Evolutionary conservation across 805 yeast genomes (phyloP).

Genomic region (Cyberlindnera maritima): DNA sequence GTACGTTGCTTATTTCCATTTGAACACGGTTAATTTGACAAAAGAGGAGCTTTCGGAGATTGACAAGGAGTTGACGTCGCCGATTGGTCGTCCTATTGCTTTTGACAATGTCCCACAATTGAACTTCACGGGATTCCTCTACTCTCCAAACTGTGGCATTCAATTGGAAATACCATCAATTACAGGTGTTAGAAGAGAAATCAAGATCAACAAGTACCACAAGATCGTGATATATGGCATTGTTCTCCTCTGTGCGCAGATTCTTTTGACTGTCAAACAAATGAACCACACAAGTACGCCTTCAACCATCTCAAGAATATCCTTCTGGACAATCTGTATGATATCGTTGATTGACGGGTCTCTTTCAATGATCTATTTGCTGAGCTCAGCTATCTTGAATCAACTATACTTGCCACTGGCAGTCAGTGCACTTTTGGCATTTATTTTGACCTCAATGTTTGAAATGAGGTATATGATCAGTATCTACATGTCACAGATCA

Average conservation of each 20-base stretch:
- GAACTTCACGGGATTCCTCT: slow-evolving; percentile 56
- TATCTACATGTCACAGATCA: slow-evolving; percentile 66
- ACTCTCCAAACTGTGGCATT: slow-evolving; percentile 89
- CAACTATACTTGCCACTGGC: slow-evolving; percentile 65
- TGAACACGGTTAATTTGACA: slow-evolving; percentile 56
- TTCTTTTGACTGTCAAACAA: slow-evolving; percentile 47
- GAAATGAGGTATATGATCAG: slow-evolving; percentile 71
- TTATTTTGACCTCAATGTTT: slow-evolving; percentile 68
- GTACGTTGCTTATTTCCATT: slow-evolving; percentile 62
- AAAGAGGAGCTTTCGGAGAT: slow-evolving; percentile 53
- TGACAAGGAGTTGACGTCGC: slow-evolving; percentile 70
- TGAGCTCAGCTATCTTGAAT: slow-evolving; percentile 52
- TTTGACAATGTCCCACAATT: slow-evolving; percentile 50
- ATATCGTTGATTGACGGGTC: slow-evolving; percentile 70
- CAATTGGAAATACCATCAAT: slow-evolving; percentile 38
- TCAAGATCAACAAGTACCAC: slow-evolving; percentile 28
- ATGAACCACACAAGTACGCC: slow-evolving; percentile 75
- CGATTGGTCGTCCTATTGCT: slow-evolving; percentile 76
- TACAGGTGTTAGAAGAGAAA: slow-evolving; percentile 59
- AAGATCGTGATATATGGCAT: slow-evolving; percentile 20
- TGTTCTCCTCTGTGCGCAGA: slow-evolving; percentile 27
- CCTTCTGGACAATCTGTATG: slow-evolving; percentile 64
- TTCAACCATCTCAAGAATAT: slow-evolving; percentile 70
- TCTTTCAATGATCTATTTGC: slow-evolving; percentile 57
- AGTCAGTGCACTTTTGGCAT: slow-evolving; percentile 65